These are phyloP conservation scores for Penicillium sp. DNA, from an alignment of 2,329 filamentous ascomycete species.

Conservation along the genomic window DNA sequence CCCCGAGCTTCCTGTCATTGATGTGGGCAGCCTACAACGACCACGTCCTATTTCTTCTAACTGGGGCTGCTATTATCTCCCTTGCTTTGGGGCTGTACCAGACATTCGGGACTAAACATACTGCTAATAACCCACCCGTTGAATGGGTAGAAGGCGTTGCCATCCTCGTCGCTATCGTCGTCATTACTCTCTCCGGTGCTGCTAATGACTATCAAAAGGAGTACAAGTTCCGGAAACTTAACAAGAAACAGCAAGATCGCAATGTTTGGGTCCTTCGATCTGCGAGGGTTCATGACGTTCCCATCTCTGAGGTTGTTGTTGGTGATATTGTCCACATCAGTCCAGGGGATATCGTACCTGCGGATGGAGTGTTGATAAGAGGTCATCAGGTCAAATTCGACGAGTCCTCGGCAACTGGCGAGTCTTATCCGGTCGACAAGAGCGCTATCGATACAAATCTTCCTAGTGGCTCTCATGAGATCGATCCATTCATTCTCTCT, in stretches of 20 bases:
- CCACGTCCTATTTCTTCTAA: constrained; percentile 69
- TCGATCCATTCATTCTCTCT: constrained; percentile 73
- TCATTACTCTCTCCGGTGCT: constrained; percentile 68
- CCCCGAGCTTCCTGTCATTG: constrained; percentile 64
- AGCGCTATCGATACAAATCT: background rate
- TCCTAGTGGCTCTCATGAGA: constrained; percentile 37
- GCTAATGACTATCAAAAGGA: constrained; percentile 73
- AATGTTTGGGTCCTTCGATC: constrained; percentile 60
- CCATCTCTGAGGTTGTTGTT: constrained; percentile 46
- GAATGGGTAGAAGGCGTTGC: constrained; percentile 74
- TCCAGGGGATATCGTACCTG: constrained; percentile 64
- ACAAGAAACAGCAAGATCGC: constrained; percentile 72
- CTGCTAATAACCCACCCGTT: constrained; percentile 40
- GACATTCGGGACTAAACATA: constrained; percentile 27
- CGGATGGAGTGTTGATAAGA: constrained; percentile 62
- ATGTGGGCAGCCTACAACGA: constrained; percentile 78
- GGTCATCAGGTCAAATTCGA: constrained; percentile 48
- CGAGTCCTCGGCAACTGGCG: constrained; percentile 23
- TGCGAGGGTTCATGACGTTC: constrained; percentile 63
- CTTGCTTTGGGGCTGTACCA: constrained; percentile 68
- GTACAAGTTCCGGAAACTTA: constrained; percentile 57
- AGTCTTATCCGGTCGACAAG: constrained; percentile 18
- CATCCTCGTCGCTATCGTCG: constrained; percentile 67
- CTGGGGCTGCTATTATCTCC: constrained; percentile 66
- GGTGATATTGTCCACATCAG: constrained; percentile 20